Conservation (phyloP, 2,329 filamentous ascomycete genomes). For the Fusarium sacchari region DNA sequence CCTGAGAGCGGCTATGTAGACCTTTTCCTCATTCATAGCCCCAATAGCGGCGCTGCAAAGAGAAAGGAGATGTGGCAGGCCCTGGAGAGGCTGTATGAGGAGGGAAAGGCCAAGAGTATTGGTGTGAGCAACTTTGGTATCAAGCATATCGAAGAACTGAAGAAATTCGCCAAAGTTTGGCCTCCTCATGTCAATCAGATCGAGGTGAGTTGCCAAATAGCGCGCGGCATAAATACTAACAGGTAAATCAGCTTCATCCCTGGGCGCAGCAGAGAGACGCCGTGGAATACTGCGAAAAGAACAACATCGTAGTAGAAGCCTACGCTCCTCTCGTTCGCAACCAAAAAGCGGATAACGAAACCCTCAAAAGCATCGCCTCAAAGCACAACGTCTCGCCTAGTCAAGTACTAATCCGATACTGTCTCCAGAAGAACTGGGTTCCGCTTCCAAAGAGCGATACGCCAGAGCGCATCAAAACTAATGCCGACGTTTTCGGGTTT, state of each 20-base stretch:
- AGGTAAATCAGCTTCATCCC: conserved; percentile 72
- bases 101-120: conserved; percentile 70
- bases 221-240: conserved; percentile 52
- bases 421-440: conserved; percentile 73
- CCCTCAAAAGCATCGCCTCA: conserved; percentile 63
- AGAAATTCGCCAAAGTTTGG: conserved; percentile 68
- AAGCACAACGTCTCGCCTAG: conserved; percentile 68
- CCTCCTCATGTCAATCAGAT: conserved; percentile 77
- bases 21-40: conserved; percentile 74
- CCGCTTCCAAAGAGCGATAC: conserved; percentile 74
- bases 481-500: conserved; percentile 70
- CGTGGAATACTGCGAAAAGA: conserved; percentile 72
- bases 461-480: conserved; percentile 66
- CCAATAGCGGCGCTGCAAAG: conserved; percentile 62
- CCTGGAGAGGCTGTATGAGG: conserved; percentile 67
- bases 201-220: conserved; percentile 59
- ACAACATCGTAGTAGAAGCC: conserved; percentile 68
- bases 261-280: conserved; percentile 65
- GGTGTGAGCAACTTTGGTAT: conserved; percentile 79
- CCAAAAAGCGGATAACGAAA: conserved; percentile 59
- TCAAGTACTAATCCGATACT: conserved; percentile 74
- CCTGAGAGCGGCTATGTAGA: conserved; percentile 70
- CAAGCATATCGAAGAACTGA: conserved; percentile 73
- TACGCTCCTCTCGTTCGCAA: conserved; percentile 50
- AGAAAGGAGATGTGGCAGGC: conserved; percentile 73